phyloP scores from a whole-genome alignment of 371 early-diverging fungal species.

The Apophysomyces sp. region DNA sequence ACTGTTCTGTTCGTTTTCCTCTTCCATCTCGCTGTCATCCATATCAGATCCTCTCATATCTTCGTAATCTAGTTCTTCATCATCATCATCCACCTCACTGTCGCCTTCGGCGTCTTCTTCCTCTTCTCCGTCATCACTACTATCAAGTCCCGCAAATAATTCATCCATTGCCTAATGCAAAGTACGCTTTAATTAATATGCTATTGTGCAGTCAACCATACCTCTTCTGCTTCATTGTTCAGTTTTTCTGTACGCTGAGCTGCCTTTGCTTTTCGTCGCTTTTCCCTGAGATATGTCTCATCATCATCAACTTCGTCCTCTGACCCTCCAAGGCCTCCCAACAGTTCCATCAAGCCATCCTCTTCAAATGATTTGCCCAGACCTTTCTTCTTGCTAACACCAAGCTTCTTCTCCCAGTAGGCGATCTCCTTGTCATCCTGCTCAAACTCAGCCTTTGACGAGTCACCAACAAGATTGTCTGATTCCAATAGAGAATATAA shows the following conservation, averaged over 20 bases:
- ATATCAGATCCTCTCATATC: conserved; percentile 1
- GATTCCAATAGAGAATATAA: conserved; percentile 66
- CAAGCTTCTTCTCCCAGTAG: conserved; percentile 77
- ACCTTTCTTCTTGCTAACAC: conserved; percentile 60
- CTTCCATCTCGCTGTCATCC: conserved; percentile 21
- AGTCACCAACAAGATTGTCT: conserved; percentile 49
- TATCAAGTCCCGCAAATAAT: conserved; percentile 33
- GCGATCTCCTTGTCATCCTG: conserved; percentile 77
- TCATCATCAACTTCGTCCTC: conserved; percentile 25
- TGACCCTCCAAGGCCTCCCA: conserved; percentile 30
- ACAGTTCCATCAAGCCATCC: conserved; percentile 52
- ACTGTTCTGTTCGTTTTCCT: conserved; percentile 2
- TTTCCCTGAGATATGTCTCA: conserved; percentile 43
- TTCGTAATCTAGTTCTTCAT: background rate
- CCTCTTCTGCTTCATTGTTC: conserved; percentile 47
- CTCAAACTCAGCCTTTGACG: conserved; percentile 44
- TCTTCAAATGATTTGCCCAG: conserved; percentile 57
- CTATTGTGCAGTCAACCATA: conserved; percentile 18
- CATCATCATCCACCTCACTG: background rate
- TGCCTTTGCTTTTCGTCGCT: conserved; percentile 38
- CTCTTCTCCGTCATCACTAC: conserved; percentile 28
- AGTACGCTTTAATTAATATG: too few species aligned
- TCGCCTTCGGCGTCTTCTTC: conserved; percentile 19
- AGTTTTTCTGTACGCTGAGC: conserved; percentile 31
- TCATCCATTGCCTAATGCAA: conserved; percentile 35